These are phyloP conservation scores for Penicillium oxalicum DNA, from an alignment of 2,329 filamentous ascomycete species.

Conservation along the genomic window DNA sequence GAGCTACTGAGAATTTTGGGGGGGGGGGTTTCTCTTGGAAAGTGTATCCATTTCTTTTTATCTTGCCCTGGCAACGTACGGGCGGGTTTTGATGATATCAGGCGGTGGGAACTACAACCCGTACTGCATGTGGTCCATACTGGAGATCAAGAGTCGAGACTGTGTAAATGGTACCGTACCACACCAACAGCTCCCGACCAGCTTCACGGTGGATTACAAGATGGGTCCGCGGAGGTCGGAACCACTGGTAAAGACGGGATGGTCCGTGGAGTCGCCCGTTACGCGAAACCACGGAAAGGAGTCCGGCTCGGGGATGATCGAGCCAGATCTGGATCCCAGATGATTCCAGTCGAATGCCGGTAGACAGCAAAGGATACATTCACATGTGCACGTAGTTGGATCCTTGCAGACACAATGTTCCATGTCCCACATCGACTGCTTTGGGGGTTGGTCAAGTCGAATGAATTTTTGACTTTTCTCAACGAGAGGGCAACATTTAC, in stretches of 20 bases:
- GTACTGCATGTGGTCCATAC: background rate
- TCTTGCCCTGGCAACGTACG: conserved; percentile 21
- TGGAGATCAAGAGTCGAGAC: background rate
- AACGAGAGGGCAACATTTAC: background rate
- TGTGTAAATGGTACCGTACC: too few relatives aligned
- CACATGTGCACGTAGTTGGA: too few relatives aligned
- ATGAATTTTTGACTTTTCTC: too few relatives aligned
- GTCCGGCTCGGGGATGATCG: background rate
- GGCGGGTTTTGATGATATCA: too few relatives aligned
- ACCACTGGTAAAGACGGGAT: conserved; percentile 23
- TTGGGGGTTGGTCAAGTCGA: too few relatives aligned
- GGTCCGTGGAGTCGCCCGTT: conserved; percentile 7
- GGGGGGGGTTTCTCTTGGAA: conserved; percentile 3
- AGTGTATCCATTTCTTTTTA: background rate
- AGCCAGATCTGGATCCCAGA: conserved; percentile 17
- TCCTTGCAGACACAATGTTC: too few relatives aligned
- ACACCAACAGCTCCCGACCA: background rate
- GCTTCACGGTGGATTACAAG: conserved; percentile 3
- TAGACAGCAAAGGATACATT: too few relatives aligned
- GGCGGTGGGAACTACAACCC: too few relatives aligned
- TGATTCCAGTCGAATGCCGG: too few relatives aligned
- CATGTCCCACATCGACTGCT: too few relatives aligned
- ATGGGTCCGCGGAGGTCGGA: conserved; percentile 19
- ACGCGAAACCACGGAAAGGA: conserved; percentile 8
- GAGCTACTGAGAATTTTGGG: background rate